Evolutionary conservation across 1,284 basidiomycete genomes (phyloP).

Genomic region (Trichosporon coremiiforme): DNA sequence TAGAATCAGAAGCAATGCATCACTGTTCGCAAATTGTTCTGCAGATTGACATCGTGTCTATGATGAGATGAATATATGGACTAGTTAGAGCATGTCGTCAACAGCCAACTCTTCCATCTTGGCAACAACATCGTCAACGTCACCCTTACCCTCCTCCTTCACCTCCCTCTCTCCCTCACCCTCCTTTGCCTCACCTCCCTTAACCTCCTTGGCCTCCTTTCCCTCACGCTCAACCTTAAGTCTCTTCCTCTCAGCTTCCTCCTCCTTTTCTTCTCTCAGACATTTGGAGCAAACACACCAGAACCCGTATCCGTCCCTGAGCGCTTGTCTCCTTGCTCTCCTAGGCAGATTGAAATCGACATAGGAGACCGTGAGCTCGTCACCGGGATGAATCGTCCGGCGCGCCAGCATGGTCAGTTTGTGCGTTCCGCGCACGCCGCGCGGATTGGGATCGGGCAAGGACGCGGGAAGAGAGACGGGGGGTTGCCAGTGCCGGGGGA

Average conservation of each 20-base stretch:
- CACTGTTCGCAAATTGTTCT: neutral
- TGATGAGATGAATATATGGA: too few relatives aligned
- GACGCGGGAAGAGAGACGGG: slow-evolving; percentile 67
- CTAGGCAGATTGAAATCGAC: slow-evolving; percentile 68
- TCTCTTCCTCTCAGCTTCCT: slow-evolving; percentile 32
- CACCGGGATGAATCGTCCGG: slow-evolving; percentile 66
- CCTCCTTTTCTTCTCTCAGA: slow-evolving; percentile 59
- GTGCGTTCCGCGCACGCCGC: slow-evolving; percentile 45
- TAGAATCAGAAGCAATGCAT: slow-evolving; percentile 6
- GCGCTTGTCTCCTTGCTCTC: slow-evolving; percentile 62
- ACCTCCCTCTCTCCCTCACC: slow-evolving; percentile 50
- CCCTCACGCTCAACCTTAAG: slow-evolving; percentile 19
- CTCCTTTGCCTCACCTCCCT: too few relatives aligned
- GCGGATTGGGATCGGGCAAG: slow-evolving; percentile 58
- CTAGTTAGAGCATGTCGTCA: slow-evolving; percentile 28
- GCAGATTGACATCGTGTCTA: neutral
- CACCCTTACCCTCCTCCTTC: slow-evolving; percentile 50
- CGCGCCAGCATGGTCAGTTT: slow-evolving; percentile 65
- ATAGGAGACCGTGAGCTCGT: slow-evolving; percentile 73
- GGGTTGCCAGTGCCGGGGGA: slow-evolving; percentile 53
- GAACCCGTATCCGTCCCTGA: slow-evolving; percentile 72
- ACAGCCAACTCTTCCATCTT: slow-evolving; percentile 26
- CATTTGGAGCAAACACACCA: slow-evolving; percentile 73
- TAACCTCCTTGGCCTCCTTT: slow-evolving; percentile 58
- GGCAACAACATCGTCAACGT: slow-evolving; percentile 16